Conservation (phyloP, 208 protist species). For the Strigomonas culicis region DNA sequence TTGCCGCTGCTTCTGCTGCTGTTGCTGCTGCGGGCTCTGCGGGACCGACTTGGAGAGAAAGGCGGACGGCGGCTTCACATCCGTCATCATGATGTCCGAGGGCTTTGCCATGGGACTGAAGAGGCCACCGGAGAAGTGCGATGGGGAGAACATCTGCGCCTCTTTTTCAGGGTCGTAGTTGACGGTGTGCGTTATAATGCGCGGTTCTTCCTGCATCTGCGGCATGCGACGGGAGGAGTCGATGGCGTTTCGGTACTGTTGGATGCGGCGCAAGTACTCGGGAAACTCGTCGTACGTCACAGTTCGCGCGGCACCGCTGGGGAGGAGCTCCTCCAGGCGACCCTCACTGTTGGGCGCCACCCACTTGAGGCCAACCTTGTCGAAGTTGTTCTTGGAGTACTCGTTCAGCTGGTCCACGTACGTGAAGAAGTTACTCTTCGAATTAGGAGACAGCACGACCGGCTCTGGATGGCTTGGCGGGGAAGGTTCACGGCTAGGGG, state of each 20-base stretch:
- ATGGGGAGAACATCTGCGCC: constrained; percentile 41
- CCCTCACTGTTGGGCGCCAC: constrained; percentile 49
- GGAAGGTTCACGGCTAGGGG: background rate
- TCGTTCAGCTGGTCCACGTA: constrained; percentile 49
- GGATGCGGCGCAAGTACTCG: constrained; percentile 36
- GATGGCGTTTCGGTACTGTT: constrained; percentile 38
- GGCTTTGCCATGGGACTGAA: constrained; percentile 46
- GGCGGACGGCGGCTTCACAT: constrained; percentile 25
- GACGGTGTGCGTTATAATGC: constrained; percentile 23
- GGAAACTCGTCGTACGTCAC: constrained; percentile 56
- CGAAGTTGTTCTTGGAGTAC: constrained; percentile 31
- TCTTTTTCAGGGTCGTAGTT: constrained; percentile 40
- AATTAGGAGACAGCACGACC: constrained; percentile 24
- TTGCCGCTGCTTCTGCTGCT: too few relatives aligned
- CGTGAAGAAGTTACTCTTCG: constrained; percentile 52
- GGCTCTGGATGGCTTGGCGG: background rate
- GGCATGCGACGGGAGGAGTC: background rate
- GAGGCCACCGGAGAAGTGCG: constrained; percentile 36
- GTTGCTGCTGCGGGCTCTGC: background rate
- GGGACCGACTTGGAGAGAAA: constrained; percentile 6
- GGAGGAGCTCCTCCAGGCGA: constrained; percentile 56
- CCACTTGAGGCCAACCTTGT: constrained; percentile 58
- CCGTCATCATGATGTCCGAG: constrained; percentile 20
- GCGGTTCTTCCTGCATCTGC: constrained; percentile 3
- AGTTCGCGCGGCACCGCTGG: constrained; percentile 36